phyloP scores from a whole-genome alignment of 352 stramenopile genomes.

The Halophytophthora batemanensis region DNA sequence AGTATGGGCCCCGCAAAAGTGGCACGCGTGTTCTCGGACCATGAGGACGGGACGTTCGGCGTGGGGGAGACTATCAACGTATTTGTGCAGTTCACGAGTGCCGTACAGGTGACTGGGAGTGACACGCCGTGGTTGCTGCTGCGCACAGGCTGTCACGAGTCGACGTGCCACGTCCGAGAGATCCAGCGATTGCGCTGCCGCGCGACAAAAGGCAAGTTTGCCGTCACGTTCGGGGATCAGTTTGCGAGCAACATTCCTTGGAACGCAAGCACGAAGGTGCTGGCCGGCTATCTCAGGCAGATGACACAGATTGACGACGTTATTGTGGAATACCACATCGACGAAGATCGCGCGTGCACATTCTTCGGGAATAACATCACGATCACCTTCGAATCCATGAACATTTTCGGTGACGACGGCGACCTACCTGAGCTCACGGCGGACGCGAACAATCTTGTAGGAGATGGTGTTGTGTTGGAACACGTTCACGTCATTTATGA shows the following conservation, averaged over 20 bases:
- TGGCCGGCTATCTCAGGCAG: constrained; percentile 45
- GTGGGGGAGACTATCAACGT: constrained; percentile 62
- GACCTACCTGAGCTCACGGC: constrained; percentile 61
- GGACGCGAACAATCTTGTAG: constrained; percentile 41
- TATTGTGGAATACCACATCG: constrained; percentile 54
- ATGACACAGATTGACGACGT: constrained; percentile 70
- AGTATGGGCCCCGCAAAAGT: constrained; percentile 58
- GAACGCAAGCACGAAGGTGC: constrained; percentile 39
- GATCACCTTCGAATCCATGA: constrained; percentile 74
- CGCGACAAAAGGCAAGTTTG: constrained; percentile 63
- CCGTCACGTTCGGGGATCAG: constrained; percentile 49
- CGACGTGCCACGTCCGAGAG: constrained; percentile 50
- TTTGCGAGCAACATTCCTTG: constrained; percentile 66
- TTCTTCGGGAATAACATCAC: constrained; percentile 83
- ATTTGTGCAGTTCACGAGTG: constrained; percentile 69
- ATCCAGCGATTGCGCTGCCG: constrained; percentile 61
- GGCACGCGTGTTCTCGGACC: constrained; percentile 54
- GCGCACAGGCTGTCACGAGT: constrained; percentile 49
- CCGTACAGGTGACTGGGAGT: constrained; percentile 46
- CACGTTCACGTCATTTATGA: constrained; percentile 52
- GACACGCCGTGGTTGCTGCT: constrained; percentile 46
- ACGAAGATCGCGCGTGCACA: constrained; percentile 57
- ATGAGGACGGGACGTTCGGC: constrained; percentile 40
- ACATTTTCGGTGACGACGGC: constrained; percentile 57
- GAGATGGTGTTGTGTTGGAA: constrained; percentile 34